Evolutionary conservation across 2,329 filamentous ascomycete genomes (phyloP).

Genomic region (Fusarium virguliforme): DNA sequence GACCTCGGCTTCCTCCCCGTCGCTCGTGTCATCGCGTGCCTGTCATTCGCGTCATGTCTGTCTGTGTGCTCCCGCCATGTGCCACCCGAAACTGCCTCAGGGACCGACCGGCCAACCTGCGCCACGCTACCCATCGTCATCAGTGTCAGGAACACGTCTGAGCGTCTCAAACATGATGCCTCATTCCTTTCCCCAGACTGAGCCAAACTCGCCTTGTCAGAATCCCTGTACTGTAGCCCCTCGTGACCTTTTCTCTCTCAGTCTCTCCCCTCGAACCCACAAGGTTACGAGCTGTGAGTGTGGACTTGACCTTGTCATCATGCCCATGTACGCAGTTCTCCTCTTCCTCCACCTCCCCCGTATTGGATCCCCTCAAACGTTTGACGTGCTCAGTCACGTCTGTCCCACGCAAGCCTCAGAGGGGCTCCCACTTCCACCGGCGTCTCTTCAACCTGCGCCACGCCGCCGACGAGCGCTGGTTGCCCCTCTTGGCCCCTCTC

Average conservation of each 20-base stretch:
- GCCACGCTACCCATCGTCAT: constrained; percentile 9
- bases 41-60: constrained; percentile 3
- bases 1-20: background rate
- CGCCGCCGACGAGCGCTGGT: constrained; percentile 21
- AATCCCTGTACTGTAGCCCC: constrained; percentile 21
- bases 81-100: constrained; percentile 1
- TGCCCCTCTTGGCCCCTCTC: constrained; percentile 35
- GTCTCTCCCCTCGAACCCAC: background rate
- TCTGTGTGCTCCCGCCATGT: constrained; percentile 11
- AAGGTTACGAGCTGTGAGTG: constrained; percentile 6
- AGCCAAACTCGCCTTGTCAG: constrained; percentile 9
- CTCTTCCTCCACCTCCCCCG: background rate
- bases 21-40: constrained; percentile 5
- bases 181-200: constrained; percentile 17
- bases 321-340: background rate
- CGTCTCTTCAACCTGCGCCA: constrained; percentile 33
- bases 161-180: constrained; percentile 27
- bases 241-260: background rate
- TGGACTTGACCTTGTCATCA: constrained; percentile 2
- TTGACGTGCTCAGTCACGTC: background rate
- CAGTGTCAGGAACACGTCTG: constrained; percentile 10
- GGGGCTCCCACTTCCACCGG: constrained; percentile 14
- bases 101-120: constrained; percentile 5
- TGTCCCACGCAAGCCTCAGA: constrained; percentile 9
- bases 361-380: background rate